A percentile compares a stretch with the other conserved stretches of the same genome.
Conservation (phyloP, 148 eudicot genomes). For the Fagopyrum esculentum region DNA sequence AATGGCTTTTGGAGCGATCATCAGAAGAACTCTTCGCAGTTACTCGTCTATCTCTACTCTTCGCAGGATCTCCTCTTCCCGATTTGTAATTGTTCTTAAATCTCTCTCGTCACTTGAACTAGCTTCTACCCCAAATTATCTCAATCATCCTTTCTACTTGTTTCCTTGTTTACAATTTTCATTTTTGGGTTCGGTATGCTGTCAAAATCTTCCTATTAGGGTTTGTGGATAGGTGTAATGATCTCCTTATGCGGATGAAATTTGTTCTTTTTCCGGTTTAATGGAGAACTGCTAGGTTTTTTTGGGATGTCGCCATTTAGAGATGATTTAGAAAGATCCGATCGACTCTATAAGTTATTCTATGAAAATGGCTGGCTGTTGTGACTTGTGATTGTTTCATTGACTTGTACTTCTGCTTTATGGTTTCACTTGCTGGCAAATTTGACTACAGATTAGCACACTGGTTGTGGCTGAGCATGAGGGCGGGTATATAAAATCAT, state of each 20-base stretch:
- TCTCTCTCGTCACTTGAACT: not conserved
- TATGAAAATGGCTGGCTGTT: not conserved
- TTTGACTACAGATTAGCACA: conserved; percentile 57
- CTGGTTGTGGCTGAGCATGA: conserved; percentile 88
- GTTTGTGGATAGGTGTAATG: not conserved
- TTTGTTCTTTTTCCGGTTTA: not conserved
- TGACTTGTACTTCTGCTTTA: not conserved
- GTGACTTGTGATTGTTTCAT: not conserved
- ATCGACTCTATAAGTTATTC: not conserved
- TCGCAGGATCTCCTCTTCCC: conserved; percentile 15
- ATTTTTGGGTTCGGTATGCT: not conserved
- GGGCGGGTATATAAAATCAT: conserved; percentile 58
- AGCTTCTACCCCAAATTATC: not conserved
- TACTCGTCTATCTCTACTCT: conserved; percentile 25
- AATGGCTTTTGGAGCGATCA: conserved; percentile 33
- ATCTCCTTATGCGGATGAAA: not conserved
- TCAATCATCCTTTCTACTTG: not conserved
- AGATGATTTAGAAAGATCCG: not conserved
- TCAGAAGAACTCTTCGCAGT: conserved; percentile 28
- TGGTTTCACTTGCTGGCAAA: not conserved
- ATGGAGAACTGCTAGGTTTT: not conserved
- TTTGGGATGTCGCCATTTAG: not conserved
- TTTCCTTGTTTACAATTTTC: not conserved
- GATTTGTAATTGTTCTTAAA: conserved; percentile 32
- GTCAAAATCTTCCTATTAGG: not conserved